A percentile compares a stretch with the other conserved stretches of the same genome.
Evolutionary conservation across 2,329 filamentous ascomycete species (phyloP).

Genomic region (Chaetothyriales sp.): DNA sequence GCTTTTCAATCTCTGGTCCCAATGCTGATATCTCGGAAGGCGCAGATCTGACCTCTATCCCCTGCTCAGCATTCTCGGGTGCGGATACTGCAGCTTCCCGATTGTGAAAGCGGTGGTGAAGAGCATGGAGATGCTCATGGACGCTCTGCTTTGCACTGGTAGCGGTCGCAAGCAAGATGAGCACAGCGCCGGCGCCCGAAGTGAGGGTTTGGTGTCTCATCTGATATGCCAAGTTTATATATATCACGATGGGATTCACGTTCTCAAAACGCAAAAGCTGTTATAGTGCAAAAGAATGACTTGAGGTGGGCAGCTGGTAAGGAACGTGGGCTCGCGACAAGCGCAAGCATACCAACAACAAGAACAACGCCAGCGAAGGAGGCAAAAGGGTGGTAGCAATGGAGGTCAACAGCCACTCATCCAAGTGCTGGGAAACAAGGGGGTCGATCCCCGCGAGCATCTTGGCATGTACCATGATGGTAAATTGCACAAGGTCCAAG

Average conservation of each 20-base stretch:
- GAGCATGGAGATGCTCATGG: constrained; percentile 23
- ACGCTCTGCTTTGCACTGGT: constrained; percentile 18
- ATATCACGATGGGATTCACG: constrained; percentile 6
- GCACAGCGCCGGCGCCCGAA: constrained; percentile 23
- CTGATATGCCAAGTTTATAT: constrained; percentile 7
- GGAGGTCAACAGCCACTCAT: not conserved
- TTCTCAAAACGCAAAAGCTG: not conserved
- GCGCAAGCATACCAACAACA: constrained; percentile 10
- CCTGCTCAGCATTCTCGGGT: constrained; percentile 15
- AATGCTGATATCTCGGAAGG: constrained; percentile 3
- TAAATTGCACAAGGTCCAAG: not conserved
- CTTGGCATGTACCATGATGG: not conserved
- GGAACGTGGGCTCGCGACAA: constrained; percentile 14
- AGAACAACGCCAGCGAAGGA: constrained; percentile 9
- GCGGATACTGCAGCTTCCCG: constrained; percentile 11
- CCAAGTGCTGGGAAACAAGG: not conserved
- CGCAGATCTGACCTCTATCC: constrained; percentile 14
- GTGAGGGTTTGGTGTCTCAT: constrained; percentile 18
- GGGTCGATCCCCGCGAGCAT: not conserved
- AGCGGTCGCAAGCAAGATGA: constrained; percentile 24
- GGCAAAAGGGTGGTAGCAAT: not conserved
- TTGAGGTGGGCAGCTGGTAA: constrained; percentile 13
- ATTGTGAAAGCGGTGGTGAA: constrained; percentile 24
- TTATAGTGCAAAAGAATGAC: constrained; percentile 14
- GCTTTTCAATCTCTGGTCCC: constrained; percentile 34